Conservation (phyloP, 106 monocot species). For the Allium cepa region DNA sequence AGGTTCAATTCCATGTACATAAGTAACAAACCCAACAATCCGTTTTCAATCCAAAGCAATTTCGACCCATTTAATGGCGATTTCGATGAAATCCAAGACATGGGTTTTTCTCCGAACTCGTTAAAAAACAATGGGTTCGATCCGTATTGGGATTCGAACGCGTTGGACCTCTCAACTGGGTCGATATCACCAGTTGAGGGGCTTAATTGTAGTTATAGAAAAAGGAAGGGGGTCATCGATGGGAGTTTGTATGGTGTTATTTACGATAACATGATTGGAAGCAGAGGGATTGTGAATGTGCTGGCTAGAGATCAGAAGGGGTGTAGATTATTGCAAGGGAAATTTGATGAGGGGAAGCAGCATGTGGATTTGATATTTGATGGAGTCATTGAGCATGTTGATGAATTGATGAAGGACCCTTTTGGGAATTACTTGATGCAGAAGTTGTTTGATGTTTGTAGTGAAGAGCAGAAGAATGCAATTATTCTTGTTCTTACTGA, state of each 20-base stretch:
- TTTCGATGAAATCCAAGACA: background rate
- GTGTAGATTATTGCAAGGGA: constrained; percentile 56
- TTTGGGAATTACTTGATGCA: constrained; percentile 91
- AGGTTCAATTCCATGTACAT: constrained; percentile 1
- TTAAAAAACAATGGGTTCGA: background rate
- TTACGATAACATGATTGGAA: background rate
- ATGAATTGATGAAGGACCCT: constrained; percentile 60
- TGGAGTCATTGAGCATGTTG: constrained; percentile 45
- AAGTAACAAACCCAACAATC: background rate
- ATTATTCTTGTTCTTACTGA: constrained; percentile 42
- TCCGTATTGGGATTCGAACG: constrained; percentile 8
- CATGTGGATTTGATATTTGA: constrained; percentile 50
- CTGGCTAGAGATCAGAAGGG: constrained; percentile 70
- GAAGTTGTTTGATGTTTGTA: constrained; percentile 62
- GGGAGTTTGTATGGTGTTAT: constrained; percentile 3
- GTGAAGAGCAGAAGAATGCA: constrained; percentile 43
- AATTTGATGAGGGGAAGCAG: constrained; percentile 49
- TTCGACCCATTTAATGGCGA: background rate
- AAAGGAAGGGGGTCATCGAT: background rate
- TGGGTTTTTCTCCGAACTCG: background rate
- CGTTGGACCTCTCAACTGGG: background rate
- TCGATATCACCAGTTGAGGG: constrained; percentile 3
- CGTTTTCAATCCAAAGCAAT: background rate
- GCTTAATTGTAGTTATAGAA: background rate
- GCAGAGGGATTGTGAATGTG: constrained; percentile 25